Conservation (phyloP, 305 asterid genomes). For the Rubia peregrina region DNA sequence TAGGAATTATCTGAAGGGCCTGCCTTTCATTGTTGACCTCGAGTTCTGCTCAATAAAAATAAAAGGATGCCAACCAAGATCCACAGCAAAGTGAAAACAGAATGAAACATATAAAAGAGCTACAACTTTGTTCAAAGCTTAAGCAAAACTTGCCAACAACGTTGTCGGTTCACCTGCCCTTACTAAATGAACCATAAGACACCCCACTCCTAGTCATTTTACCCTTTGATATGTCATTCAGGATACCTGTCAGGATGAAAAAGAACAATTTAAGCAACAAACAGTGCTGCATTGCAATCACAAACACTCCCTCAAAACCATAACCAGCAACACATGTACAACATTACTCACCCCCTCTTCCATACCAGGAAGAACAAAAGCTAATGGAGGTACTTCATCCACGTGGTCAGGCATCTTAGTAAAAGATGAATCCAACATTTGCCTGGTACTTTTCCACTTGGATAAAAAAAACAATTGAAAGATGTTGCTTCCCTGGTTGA, state of each 20-base stretch:
- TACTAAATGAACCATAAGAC: slow-evolving; percentile 43
- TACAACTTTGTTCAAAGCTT: slow-evolving; percentile 5
- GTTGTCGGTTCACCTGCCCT: slow-evolving; percentile 50
- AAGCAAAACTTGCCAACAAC: slow-evolving; percentile 45
- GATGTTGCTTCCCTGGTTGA: slow-evolving; percentile 45
- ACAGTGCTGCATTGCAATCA: not conserved
- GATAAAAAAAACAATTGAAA: slow-evolving; percentile 44
- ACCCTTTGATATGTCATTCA: slow-evolving; percentile 73
- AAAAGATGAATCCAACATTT: slow-evolving; percentile 44
- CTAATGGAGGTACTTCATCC: slow-evolving; percentile 64
- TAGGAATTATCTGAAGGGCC: too few relatives aligned
- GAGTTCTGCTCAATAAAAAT: slow-evolving; percentile 33
- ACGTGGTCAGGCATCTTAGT: slow-evolving; percentile 42
- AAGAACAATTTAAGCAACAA: not conserved
- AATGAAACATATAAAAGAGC: not conserved
- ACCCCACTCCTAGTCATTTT: slow-evolving; percentile 65
- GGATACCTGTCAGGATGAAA: slow-evolving; percentile 32
- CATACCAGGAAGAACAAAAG: slow-evolving; percentile 72
- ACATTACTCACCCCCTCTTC: slow-evolving; percentile 71
- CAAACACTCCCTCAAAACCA: not conserved
- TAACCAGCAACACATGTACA: not conserved
- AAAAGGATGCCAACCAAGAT: slow-evolving; percentile 11
- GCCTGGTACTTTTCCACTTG: slow-evolving; percentile 86
- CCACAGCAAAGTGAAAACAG: not conserved
- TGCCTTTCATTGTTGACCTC: slow-evolving; percentile 40